phyloP scores from a whole-genome alignment of 306 rosid species.

The Clitoria ternatea region DNA sequence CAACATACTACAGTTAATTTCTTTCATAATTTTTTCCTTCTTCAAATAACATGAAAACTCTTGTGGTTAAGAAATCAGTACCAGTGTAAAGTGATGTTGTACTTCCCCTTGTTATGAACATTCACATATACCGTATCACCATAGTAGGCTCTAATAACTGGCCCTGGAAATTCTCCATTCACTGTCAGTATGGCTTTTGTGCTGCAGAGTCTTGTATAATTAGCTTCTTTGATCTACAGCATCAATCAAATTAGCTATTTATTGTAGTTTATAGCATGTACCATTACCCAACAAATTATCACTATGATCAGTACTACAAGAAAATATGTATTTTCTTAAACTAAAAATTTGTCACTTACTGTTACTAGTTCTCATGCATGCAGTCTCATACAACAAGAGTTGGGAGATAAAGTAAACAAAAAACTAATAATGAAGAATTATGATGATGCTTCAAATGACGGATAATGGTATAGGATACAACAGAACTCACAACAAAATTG shows the following conservation, averaged over 20 bases:
- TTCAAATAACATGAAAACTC: background rate
- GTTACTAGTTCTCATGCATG: too few relatives aligned
- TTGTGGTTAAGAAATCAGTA: background rate
- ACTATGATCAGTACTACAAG: too few relatives aligned
- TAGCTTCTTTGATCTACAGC: constrained; percentile 28
- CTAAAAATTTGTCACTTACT: too few relatives aligned
- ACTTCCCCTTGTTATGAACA: constrained; percentile 30
- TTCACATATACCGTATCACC: constrained; percentile 29
- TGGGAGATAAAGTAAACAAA: background rate
- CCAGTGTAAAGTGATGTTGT: constrained; percentile 60
- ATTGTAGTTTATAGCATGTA: background rate
- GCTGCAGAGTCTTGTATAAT: constrained; percentile 28
- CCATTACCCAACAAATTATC: background rate
- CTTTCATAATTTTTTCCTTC: background rate
- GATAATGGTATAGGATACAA: background rate
- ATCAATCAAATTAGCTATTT: background rate
- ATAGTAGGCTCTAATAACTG: constrained; percentile 3
- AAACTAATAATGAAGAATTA: background rate
- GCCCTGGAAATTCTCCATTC: constrained; percentile 38
- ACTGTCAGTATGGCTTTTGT: constrained; percentile 24
- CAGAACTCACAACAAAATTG: constrained; percentile 14
- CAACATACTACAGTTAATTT: background rate
- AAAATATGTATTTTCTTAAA: too few relatives aligned
- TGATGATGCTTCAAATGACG: background rate
- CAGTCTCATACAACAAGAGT: background rate